Base-by-base conservation (phyloP, 139 green algal species). In the Coelastrella sp. region DNA sequence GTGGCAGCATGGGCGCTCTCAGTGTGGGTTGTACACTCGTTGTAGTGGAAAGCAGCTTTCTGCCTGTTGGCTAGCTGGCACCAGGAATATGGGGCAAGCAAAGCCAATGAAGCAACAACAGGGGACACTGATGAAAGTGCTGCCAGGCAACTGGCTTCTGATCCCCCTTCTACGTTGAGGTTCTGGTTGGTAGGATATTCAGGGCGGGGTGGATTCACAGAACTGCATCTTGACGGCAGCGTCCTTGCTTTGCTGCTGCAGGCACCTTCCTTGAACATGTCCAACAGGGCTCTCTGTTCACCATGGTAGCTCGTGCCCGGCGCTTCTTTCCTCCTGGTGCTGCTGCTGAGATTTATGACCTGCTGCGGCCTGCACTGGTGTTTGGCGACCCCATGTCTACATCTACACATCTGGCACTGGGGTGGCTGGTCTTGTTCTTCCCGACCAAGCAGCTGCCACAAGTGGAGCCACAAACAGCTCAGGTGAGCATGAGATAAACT, bases 381-480 rank as follows among this genome's bases (percentile, higher is more conserved):
- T 38, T 19, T 41, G 74, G 84, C 4, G 72, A 83, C 43, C 72
- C 72, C 17, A 59, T 60, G 41, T 43, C n/a, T 27, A 59, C 69
- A 4, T 35, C 53, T 1, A 68, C 79, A 27, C 79, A 85, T 13
- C 23, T 88, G 89, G 90, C 91, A 15, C 71, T 94, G 41, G 94
- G 90, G 21, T 93, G 88, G 90, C 80, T 97, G 53, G 64, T 85
- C 21, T 64, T 96, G 68, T 88, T 97, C 35, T 85, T 94, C 79
- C 94, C 94, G 2, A 95, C 92, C 0, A 79, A 91, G 37, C 84
- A 87, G 50, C 45, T 91, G 30, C 67, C 75, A 40, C 74, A 75
- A 9, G 63, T 74, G 23, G 59, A 43, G 30, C 9, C 15, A 0
- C 69, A 63, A 5, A 88, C 73, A 2, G 72, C 64, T 77, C 85